phyloP scores from a whole-genome alignment of 106 monocot species.

The Chionographis japonica region DNA sequence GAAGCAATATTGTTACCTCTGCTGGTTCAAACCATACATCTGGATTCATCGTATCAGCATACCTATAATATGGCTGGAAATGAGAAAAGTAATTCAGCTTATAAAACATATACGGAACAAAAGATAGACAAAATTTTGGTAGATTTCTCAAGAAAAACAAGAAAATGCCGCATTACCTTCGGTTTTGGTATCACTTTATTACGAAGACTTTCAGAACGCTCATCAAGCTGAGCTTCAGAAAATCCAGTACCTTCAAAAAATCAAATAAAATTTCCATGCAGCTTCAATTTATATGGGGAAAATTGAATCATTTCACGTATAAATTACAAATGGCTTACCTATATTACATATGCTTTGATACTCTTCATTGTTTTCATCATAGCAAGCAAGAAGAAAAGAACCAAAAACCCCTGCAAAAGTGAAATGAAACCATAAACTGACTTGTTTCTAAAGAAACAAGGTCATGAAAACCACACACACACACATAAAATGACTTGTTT shows the following conservation, averaged over 20 bases:
- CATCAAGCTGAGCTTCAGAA: constrained; percentile 86
- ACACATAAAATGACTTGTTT: too few species aligned
- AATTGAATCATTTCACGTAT: background rate
- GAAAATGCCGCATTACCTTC: constrained; percentile 43
- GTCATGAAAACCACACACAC: background rate
- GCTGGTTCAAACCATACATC: constrained; percentile 99
- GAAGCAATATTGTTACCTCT: constrained; percentile 42
- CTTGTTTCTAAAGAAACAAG: background rate
- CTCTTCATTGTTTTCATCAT: constrained; percentile 95
- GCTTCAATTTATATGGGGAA: background rate
- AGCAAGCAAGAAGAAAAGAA: constrained; percentile 97
- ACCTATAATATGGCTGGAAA: constrained; percentile 87
- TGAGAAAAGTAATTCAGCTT: background rate
- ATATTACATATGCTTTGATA: constrained; percentile 97
- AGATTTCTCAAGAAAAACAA: background rate
- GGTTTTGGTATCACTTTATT: constrained; percentile 72
- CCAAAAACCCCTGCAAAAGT: constrained; percentile 75
- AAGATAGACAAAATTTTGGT: background rate
- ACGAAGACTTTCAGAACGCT: constrained; percentile 73
- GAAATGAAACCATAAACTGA: constrained; percentile 1
- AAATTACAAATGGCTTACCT: constrained; percentile 32
- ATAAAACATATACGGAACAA: background rate
- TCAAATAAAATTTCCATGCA: constrained; percentile 2
- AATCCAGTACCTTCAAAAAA: constrained; percentile 79
- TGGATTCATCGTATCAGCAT: constrained; percentile 78